Evolutionary conservation across 306 rosid genomes (phyloP), one percentile per base, ranked within the genome.

Genomic region (Cicer cuneatum): DNA sequence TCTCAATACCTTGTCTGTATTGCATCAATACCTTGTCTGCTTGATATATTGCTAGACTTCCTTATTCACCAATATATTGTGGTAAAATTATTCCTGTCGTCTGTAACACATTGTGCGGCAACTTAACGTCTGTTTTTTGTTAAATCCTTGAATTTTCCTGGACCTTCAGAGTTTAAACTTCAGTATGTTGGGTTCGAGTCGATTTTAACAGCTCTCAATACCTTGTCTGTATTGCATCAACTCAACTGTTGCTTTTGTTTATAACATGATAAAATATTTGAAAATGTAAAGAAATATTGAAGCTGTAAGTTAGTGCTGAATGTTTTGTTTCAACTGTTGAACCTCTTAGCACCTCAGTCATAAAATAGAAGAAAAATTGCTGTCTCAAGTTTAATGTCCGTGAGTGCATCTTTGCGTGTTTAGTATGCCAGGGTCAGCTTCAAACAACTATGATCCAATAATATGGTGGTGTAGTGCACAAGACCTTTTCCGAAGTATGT

Each of bases 301-400:
- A 10, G 19, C 39, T 21, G 13, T 43, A 2, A 59, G 54, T 47
- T 58, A 10, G 4, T 35, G 5, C 62, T 47, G 51, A 69, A 69
- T 62, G 33, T 39, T 18, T 60, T 39, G 56, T 72, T 49, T 49
- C 46, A 14, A 19, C 21, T 7, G 75, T 62, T 9, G 41, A 40
- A 75, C 45, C 16, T 74, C 60, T 72, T 40, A 49, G 24, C 35
- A 33, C 37, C 49, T 69, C 39, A 48, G 67, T 49, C 71, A 66
- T 58, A 3, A 62, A 14, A 53, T 68, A 63, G 12, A 41, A 48
- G 14, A 71, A 51, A 53, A 63, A 71, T 8, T 56, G 5, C 33
- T 39, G 47, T 29, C 12, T 60, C 39, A 51, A 61, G 76, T 60
- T 14, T 60, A 60, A 60, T 60, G 66, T 60, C 43, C 9, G 10